Base-by-base conservation (phyloP, 495 filamentous ascomycete genomes). In the Penicillium turbatum region DNA sequence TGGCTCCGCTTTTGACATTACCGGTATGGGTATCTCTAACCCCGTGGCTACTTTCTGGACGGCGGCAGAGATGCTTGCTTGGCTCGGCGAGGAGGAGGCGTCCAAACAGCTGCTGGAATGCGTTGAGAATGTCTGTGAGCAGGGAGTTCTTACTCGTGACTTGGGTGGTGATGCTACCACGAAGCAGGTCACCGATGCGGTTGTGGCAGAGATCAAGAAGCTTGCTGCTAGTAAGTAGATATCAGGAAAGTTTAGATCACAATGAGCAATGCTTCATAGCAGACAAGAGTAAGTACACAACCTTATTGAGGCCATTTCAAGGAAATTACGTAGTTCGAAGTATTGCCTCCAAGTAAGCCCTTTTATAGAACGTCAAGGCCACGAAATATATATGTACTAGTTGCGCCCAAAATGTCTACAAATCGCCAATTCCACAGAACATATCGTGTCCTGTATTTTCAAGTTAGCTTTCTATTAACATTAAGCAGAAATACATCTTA, bases 21-120 rank as follows among this genome's bases (percentile, higher is more conserved):
- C 83, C 2, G 86, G 86, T 0, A 84, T 83, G 65, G 85, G 85
- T 0, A 72, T 87, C 34, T 86, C 86, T 10, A 89, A 90, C 64
- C 86, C 86, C 0, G 77, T 89, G 0, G 86, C 77, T 7, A 85
- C 84, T 0, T 84, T 88, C 65, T 87, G 84, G 85, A 83, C 80
- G 4, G 82, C 78, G 5, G 79, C 80, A 1, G 84, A 87, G 64
- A 88, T 87, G 85, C 71, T 87, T 35, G 70, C 69, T 6, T 87
- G 83, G 84, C 55, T 88, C 29, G 83, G 83, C 2, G 72, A 83
- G 59, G 71, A 76, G 46, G 69, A 71, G 7, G 83, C 81, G 5
- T 76, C 79, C 0, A 72, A 77, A 60, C 63, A 70, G 54, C 68
- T 88, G 54, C 73, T 87, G 72, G 65, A 74, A 32, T 72, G 72